These are phyloP conservation scores for Amanita molliuscula DNA, from an alignment of 768 basidiomycete species.

Conservation along the genomic window DNA sequence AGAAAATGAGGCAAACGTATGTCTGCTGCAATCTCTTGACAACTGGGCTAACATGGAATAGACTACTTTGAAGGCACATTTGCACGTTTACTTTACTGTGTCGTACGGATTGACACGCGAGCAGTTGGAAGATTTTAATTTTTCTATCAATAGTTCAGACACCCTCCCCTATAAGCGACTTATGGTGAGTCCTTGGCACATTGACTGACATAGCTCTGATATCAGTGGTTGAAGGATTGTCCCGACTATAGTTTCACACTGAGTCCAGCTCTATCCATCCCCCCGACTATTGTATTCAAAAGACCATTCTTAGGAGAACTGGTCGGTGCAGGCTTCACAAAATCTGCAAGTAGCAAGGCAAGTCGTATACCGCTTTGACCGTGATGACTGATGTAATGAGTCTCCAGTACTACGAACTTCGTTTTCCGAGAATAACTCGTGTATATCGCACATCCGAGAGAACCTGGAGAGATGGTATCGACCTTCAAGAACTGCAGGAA, in stretches of 20 bases:
- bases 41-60: slow-evolving; percentile 13
- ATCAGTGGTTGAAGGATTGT: neutral
- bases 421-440: slow-evolving; percentile 76
- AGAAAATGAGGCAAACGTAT: slow-evolving; percentile 28
- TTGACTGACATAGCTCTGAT: neutral
- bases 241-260: slow-evolving; percentile 40
- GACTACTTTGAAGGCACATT: slow-evolving; percentile 42
- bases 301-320: slow-evolving; percentile 63
- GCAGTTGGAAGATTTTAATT: slow-evolving; percentile 66
- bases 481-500: slow-evolving; percentile 37
- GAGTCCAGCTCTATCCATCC: slow-evolving; percentile 28
- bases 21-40: slow-evolving; percentile 9
- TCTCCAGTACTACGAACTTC: slow-evolving; percentile 66
- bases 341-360: slow-evolving; percentile 48
- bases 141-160: slow-evolving; percentile 41
- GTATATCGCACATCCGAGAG: slow-evolving; percentile 52
- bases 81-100: slow-evolving; percentile 64
- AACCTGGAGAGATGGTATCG: slow-evolving; percentile 47
- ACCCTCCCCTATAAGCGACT: slow-evolving; percentile 19
- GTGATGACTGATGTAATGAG: neutral
- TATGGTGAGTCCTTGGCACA: slow-evolving; percentile 11
- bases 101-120: slow-evolving; percentile 66
- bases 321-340: slow-evolving; percentile 78
- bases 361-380: slow-evolving; percentile 10
- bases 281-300: slow-evolving; percentile 47